Evolutionary conservation across 2,329 filamentous ascomycete genomes (phyloP), one percentile per base, ranked within the genome.

Genomic region (Didymosphaeria variabile): DNA sequence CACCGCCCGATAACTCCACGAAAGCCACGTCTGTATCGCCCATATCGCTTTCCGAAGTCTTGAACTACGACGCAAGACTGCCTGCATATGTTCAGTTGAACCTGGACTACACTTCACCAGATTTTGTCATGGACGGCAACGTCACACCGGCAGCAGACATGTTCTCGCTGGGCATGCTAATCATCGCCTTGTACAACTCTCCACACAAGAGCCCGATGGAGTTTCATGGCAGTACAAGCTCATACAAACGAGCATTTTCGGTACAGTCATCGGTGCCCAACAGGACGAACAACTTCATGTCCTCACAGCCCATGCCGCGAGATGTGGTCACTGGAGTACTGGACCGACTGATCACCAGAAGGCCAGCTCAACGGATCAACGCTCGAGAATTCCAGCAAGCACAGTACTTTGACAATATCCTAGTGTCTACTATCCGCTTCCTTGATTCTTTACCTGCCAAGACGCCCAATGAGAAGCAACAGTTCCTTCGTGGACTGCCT

Each of bases 371-470:
- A 75, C 88, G 95, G 47, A 87, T 98, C 82, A 93, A 89, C 29
- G 93, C 94, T 5, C 88, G 87, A 57, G 94, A 97, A 70, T 98
- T 99, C 69, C 95, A 99, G 74, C 88, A 97, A 77, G 96, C 93
- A 72, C 90, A 92, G 67, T 99, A 96, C 76, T 99, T 99, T 75
- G 93, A 99, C 79, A 99, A 98, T 72, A 92, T 98, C 49, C 84
- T 99, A 5, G 93, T 99, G 23, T 97, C 94, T 0, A 97, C 95
- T 0, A 97, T 99, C 64, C 91, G 95, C 13, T 99, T 99, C 73
- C 83, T 99, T 29, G 95, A 99, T 70, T 87, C 90, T 0, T 88
- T 99, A 61, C 94, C 95, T 0, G 92, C 92, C 36, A 99, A 99
- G 81, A 97, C 93, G 1, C 86, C 92, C 0, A 91, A 88, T 64